These are phyloP conservation scores for Huntiella moniliformis DNA, from an alignment of 2,329 filamentous ascomycete species.

Conservation along the genomic window DNA sequence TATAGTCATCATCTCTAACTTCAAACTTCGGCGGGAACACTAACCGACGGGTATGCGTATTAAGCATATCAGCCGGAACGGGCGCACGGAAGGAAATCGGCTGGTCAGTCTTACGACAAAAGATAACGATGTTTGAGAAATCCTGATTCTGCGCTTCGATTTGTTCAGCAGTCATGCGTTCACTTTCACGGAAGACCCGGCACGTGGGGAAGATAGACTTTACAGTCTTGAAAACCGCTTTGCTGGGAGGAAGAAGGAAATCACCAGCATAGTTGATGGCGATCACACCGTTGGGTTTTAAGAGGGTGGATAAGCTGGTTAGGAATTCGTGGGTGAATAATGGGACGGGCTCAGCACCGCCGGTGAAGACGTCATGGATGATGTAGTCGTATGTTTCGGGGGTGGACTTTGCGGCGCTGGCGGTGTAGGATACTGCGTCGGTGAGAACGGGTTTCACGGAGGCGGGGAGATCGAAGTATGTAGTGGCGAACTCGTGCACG, in stretches of 20 bases:
- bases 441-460: constrained; percentile 67
- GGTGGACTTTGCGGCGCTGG: constrained; percentile 23
- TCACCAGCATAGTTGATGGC: constrained; percentile 97
- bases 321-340: constrained; percentile 83
- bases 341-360: constrained; percentile 73
- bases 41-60: constrained; percentile 47
- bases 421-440: constrained; percentile 59
- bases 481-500: constrained; percentile 63
- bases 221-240: constrained; percentile 68
- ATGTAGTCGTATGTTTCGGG: constrained; percentile 64
- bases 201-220: constrained; percentile 68
- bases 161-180: constrained; percentile 28
- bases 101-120: constrained; percentile 51
- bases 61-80: constrained; percentile 45
- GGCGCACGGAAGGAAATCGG: constrained; percentile 49
- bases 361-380: constrained; percentile 93
- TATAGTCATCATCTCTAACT: constrained; percentile 34
- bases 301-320: constrained; percentile 44
- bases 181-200: constrained; percentile 70
- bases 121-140: constrained; percentile 93
- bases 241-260: constrained; percentile 55
- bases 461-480: constrained; percentile 62
- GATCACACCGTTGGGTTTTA: constrained; percentile 64
- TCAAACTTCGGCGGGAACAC: constrained; percentile 60
- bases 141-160: constrained; percentile 36